phyloP scores from a whole-genome alignment of 2,329 filamentous ascomycete genomes.

The Aspergillus caelatus region DNA sequence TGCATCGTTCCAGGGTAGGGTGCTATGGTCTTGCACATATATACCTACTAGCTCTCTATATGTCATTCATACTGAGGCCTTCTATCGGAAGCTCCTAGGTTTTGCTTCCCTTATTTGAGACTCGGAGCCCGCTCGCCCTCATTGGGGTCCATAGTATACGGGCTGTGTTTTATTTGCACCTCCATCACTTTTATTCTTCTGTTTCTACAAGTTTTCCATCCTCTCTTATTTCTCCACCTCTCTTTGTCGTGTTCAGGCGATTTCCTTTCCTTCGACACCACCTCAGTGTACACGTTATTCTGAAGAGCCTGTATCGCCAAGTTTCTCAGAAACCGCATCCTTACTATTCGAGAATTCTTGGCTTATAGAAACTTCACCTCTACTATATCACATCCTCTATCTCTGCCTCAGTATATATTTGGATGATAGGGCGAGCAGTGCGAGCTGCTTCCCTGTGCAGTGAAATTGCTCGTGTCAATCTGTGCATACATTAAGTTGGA shows the following conservation, averaged over 20 bases:
- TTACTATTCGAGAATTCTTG: background rate
- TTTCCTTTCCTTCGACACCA: background rate
- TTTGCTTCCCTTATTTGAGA: background rate
- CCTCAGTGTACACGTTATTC: background rate
- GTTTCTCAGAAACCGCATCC: background rate
- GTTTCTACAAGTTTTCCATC: background rate
- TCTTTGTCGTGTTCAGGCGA: background rate
- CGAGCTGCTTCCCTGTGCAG: background rate
- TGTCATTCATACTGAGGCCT: constrained; percentile 14
- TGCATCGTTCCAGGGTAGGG: constrained; percentile 19
- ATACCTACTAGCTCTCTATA: constrained; percentile 22
- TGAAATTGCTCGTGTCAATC: background rate
- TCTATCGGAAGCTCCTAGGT: background rate
- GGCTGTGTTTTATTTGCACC: constrained; percentile 13
- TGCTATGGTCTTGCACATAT: constrained; percentile 34
- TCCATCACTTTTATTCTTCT: constrained; percentile 9
- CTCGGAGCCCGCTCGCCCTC: background rate
- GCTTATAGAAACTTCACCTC: background rate
- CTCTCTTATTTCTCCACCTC: background rate
- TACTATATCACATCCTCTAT: background rate
- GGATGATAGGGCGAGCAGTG: background rate
- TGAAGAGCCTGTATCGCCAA: background rate
- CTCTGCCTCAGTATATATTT: background rate
- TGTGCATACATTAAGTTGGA: background rate
- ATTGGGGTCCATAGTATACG: background rate